Percentiles rank a stretch among this genome's conserved stretches.
phyloP scores from a whole-genome alignment of 2,329 filamentous ascomycete genomes.

The Alternaria sp. region DNA sequence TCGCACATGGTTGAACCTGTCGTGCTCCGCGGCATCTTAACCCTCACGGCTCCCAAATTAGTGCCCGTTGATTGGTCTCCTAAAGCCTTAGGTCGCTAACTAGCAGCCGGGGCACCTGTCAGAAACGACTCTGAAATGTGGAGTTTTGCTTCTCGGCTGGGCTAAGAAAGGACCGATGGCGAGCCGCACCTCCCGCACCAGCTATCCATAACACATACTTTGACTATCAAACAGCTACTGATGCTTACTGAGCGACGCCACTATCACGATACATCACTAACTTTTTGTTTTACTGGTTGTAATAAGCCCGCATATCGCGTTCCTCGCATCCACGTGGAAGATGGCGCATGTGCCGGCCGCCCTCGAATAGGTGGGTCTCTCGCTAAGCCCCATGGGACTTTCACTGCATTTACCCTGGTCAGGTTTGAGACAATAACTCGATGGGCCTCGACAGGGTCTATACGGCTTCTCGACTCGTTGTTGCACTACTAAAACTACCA shows the following conservation, averaged over 20 bases:
- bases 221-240: neutral
- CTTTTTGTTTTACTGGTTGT: neutral
- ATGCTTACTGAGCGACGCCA: neutral
- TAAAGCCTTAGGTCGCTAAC: neutral
- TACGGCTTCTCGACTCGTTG: neutral
- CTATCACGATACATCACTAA: neutral
- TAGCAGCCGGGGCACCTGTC: neutral
- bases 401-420: slow-evolving; percentile 10
- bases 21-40: neutral
- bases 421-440: slow-evolving; percentile 1
- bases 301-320: neutral
- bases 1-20: neutral
- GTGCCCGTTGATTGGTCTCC: slow-evolving; percentile 3
- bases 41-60: neutral
- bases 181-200: slow-evolving; percentile 10
- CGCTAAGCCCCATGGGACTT: neutral
- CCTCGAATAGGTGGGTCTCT: neutral
- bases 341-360: neutral
- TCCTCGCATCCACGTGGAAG: neutral
- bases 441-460: neutral
- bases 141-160: slow-evolving; percentile 7
- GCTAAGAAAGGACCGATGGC: slow-evolving; percentile 1
- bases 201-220: neutral
- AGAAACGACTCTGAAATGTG: slow-evolving; percentile 2
- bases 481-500: slow-evolving; percentile 1